Conservation (phyloP, 2,329 filamentous ascomycete species). For the Fusarium penzigii region DNA sequence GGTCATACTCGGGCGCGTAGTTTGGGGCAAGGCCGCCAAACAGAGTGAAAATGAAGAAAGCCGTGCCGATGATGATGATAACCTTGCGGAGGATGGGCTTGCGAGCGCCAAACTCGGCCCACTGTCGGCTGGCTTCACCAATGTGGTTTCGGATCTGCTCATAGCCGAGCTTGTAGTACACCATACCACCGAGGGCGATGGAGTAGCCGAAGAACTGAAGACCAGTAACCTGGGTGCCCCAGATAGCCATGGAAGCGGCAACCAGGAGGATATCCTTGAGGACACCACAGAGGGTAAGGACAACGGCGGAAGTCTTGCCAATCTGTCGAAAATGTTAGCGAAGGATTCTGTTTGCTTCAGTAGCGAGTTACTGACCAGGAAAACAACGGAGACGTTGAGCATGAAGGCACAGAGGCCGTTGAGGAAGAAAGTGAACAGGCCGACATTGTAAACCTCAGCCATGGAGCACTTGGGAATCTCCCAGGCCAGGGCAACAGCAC, state of each 20-base stretch:
- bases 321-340: conserved; percentile 58
- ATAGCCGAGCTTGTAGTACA: conserved; percentile 81
- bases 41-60: conserved; percentile 68
- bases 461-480: conserved; percentile 71
- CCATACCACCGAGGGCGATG: conserved; percentile 75
- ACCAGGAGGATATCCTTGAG: conserved; percentile 88
- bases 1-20: conserved; percentile 57
- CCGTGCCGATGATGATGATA: conserved; percentile 63
- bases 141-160: conserved; percentile 83
- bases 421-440: conserved; percentile 68
- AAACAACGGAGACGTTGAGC: conserved; percentile 83
- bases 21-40: conserved; percentile 67
- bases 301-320: conserved; percentile 82
- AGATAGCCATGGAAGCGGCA: conserved; percentile 76
- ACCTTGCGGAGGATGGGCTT: conserved; percentile 79
- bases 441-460: conserved; percentile 72
- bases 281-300: conserved; percentile 84
- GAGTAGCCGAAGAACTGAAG: conserved; percentile 84
- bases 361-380: conserved; percentile 63
- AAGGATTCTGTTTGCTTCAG: no score
- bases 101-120: conserved; percentile 81
- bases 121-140: conserved; percentile 70
- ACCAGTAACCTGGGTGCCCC: conserved; percentile 71
- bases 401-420: conserved; percentile 80
- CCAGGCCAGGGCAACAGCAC: conserved; percentile 69